These are phyloP conservation scores for Leccinum fibrillosum DNA, from an alignment of 768 basidiomycete genomes.

Conservation along the genomic window DNA sequence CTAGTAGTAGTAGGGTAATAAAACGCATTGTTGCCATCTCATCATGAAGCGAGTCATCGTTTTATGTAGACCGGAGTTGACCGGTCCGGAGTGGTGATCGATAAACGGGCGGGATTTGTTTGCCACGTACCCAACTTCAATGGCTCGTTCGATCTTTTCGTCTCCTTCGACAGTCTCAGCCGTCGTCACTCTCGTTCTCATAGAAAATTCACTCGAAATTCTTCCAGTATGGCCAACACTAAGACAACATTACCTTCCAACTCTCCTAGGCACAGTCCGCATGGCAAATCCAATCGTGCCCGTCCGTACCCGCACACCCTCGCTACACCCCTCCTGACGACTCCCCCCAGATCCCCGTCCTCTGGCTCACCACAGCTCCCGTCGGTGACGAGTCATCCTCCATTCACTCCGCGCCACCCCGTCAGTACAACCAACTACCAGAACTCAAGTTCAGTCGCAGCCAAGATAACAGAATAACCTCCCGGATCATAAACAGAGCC, in stretches of 20 bases:
- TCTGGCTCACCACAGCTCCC: slow-evolving; percentile 47
- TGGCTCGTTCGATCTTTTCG: slow-evolving; percentile 21
- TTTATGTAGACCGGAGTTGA: neutral
- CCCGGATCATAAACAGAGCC: slow-evolving; percentile 39
- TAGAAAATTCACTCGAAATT: slow-evolving; percentile 53
- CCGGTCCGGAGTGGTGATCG: neutral
- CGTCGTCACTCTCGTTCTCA: slow-evolving; percentile 42
- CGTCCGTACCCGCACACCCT: slow-evolving; percentile 31
- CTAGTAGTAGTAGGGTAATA: neutral
- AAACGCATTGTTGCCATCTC: neutral
- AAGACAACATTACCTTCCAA: slow-evolving; percentile 42
- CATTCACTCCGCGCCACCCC: slow-evolving; percentile 27
- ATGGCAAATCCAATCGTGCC: slow-evolving; percentile 36
- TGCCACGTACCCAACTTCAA: slow-evolving; percentile 6
- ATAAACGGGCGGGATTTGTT: slow-evolving; percentile 17
- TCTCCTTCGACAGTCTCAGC: slow-evolving; percentile 16
- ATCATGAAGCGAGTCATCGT: too few species aligned
- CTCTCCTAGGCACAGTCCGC: slow-evolving; percentile 41
- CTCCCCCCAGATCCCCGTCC: slow-evolving; percentile 31
- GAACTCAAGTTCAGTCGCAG: slow-evolving; percentile 43
- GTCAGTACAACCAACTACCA: slow-evolving; percentile 40
- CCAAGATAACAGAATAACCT: slow-evolving; percentile 44
- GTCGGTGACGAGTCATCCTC: slow-evolving; percentile 27
- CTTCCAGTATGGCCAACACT: slow-evolving; percentile 22
- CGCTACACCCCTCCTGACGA: neutral